Conservation (phyloP, 306 rosid genomes). For the Pachyrhizus erosus region DNA sequence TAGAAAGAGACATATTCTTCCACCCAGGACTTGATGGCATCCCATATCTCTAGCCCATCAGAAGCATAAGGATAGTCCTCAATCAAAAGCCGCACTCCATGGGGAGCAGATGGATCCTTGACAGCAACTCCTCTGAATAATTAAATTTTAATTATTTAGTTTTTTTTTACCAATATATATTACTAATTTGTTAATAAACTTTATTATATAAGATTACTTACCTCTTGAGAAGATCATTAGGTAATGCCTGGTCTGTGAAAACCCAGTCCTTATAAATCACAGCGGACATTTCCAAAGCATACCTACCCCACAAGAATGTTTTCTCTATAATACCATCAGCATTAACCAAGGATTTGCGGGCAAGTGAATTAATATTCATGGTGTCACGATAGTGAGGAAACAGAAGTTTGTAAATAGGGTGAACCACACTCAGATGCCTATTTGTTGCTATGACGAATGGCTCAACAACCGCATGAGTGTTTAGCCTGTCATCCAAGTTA, state of each 20-base stretch:
- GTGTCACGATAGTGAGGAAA: conserved; percentile 54
- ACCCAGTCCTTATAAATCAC: conserved; percentile 46
- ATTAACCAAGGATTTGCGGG: conserved; percentile 36
- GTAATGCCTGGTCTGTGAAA: conserved; percentile 50
- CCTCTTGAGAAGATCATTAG: conserved; percentile 54
- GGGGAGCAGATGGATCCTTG: conserved; percentile 54
- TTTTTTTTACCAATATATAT: not conserved
- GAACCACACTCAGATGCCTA: conserved; percentile 51
- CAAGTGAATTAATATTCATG: conserved; percentile 50
- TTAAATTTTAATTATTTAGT: too few species aligned
- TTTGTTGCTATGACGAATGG: conserved; percentile 61
- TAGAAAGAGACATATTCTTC: conserved; percentile 60
- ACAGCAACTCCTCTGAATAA: conserved; percentile 74
- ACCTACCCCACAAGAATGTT: conserved; percentile 43
- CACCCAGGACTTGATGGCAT: conserved; percentile 69
- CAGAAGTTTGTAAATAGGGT: conserved; percentile 46
- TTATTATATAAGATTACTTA: not conserved
- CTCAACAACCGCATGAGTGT: conserved; percentile 78
- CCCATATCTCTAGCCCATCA: conserved; percentile 76
- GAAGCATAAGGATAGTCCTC: conserved; percentile 72
- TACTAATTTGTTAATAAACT: not conserved
- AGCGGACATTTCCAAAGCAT: conserved; percentile 48
- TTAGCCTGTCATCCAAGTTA: conserved; percentile 52
- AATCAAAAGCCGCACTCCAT: conserved; percentile 62
- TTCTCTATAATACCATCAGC: conserved; percentile 48